A percentile compares a stretch with the other conserved stretches of the same genome.
phyloP scores from a whole-genome alignment of 345 rosid species.

The Eucalyptus polyanthemos region DNA sequence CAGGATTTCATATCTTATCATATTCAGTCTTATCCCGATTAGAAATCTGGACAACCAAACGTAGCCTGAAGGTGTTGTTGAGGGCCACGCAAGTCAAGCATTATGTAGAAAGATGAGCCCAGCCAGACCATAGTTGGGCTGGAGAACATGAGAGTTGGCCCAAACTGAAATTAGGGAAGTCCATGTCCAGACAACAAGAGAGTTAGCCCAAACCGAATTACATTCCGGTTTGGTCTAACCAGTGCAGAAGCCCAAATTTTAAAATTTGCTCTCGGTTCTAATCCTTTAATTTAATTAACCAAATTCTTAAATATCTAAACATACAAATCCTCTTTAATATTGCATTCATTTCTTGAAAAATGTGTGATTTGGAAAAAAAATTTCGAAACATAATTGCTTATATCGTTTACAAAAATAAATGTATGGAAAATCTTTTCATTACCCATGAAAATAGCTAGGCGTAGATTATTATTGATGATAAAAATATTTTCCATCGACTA shows the following conservation, averaged over 20 bases:
- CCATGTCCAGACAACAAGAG: background rate
- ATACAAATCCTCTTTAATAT: background rate
- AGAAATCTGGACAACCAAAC: no score
- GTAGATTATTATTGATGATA: no score
- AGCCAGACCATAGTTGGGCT: background rate
- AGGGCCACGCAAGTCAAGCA: background rate
- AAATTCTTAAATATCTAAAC: background rate
- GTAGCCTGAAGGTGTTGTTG: background rate
- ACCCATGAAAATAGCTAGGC: no score
- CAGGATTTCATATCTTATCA: no score
- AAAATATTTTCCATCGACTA: no score
- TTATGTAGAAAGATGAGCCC: background rate
- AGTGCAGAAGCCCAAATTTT: background rate
- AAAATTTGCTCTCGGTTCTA: background rate
- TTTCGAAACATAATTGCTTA: rapidly evolving
- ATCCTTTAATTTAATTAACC: background rate
- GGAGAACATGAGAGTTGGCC: background rate
- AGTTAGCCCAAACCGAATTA: background rate
- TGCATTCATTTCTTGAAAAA: no score
- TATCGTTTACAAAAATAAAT: no score
- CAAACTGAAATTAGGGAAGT: background rate
- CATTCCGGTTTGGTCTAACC: background rate
- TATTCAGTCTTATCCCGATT: no score
- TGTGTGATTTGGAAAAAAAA: no score
- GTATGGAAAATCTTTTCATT: no score